These are phyloP conservation scores for Magnolia sinica DNA, from an alignment of 164 flowering plant species.

Conservation along the genomic window DNA sequence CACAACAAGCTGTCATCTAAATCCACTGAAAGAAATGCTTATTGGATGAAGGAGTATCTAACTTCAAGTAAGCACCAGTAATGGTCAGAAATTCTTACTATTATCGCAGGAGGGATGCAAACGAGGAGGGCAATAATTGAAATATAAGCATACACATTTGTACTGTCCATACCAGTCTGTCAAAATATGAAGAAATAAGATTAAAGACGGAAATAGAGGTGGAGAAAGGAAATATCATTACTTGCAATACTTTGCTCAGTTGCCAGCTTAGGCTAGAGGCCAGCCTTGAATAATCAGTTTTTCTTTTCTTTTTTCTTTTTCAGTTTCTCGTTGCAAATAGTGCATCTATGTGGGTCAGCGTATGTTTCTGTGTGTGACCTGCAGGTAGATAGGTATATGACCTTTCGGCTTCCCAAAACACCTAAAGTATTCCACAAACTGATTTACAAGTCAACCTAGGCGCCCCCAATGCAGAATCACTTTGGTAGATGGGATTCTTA, in stretches of 20 bases:
- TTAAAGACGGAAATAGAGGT: background rate
- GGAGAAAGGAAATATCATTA: background rate
- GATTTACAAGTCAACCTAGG: no score
- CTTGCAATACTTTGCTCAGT: background rate
- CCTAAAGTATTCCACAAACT: no score
- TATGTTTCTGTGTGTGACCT: no score
- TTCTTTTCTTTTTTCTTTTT: no score
- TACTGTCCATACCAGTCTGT: slow-evolving; percentile 70
- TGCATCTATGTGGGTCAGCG: no score
- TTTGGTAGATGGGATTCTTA: no score
- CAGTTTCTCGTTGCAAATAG: no score
- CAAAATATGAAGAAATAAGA: slow-evolving; percentile 5
- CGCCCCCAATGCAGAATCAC: no score
- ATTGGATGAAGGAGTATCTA: background rate
- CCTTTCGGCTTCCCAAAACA: no score
- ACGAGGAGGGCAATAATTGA: slow-evolving; percentile 54
- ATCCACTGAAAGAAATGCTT: background rate
- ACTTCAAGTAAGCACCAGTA: background rate
- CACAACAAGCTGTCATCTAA: background rate
- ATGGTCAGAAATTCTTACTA: slow-evolving; percentile 31
- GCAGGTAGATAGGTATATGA: no score
- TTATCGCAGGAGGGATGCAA: slow-evolving; percentile 60
- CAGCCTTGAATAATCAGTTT: background rate
- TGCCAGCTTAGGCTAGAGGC: background rate
- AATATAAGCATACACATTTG: slow-evolving; percentile 63